Conservation (phyloP, 2,329 filamentous ascomycete genomes). For the Bisporella sp. region DNA sequence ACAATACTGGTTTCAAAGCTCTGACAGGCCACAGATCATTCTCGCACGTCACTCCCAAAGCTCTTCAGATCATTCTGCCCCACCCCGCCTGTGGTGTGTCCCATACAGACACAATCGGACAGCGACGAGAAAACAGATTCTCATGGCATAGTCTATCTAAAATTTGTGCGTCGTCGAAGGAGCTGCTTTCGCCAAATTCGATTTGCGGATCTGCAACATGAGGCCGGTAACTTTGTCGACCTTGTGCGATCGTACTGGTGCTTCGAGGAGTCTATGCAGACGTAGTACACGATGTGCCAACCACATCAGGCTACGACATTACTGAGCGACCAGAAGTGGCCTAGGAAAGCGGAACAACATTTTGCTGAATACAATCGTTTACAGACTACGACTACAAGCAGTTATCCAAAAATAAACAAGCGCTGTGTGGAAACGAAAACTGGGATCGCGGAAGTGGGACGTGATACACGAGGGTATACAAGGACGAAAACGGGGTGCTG, state of each 20-base stretch:
- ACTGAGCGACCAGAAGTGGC: not conserved
- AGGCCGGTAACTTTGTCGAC: not conserved
- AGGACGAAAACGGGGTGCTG: constrained; percentile 20
- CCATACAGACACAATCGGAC: no score
- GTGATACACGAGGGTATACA: constrained; percentile 22
- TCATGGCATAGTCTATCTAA: no score
- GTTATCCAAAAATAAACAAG: constrained; percentile 18
- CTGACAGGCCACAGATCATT: no score
- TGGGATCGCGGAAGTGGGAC: constrained; percentile 23
- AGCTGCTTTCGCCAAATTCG: no score
- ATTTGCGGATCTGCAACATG: no score
- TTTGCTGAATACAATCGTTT: not conserved
- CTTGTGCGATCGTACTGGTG: not conserved
- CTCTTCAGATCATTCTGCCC: no score
- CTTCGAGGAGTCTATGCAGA: not conserved
- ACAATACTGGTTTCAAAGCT: no score
- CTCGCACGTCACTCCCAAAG: no score
- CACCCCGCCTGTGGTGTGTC: no score
- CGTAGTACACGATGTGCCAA: not conserved
- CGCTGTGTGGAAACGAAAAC: constrained; percentile 16
- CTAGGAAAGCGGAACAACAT: not conserved
- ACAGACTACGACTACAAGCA: constrained; percentile 5
- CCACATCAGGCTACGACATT: not conserved
- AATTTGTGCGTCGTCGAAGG: no score
- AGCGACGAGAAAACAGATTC: no score